Evolutionary conservation across 2,329 filamentous ascomycete species (phyloP).

Genomic region (Knufia petricola): DNA sequence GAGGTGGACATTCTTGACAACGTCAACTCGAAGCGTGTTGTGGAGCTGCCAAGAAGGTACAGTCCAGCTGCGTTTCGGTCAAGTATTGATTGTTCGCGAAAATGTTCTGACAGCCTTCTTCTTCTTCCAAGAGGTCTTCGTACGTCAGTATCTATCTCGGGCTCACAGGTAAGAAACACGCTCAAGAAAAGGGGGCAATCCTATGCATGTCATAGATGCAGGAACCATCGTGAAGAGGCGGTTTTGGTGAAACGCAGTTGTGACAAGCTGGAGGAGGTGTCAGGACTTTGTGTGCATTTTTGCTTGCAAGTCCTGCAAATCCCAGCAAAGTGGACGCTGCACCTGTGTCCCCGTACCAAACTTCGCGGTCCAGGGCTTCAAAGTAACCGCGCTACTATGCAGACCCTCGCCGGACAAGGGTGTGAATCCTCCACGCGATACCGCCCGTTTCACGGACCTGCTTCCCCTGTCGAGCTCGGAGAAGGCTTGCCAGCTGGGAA

Average conservation of each 20-base stretch:
- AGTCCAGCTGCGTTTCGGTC: too few relatives aligned
- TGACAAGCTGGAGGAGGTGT: slow-evolving; percentile 2
- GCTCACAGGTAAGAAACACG: background rate
- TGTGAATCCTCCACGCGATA: background rate
- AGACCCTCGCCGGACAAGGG: background rate
- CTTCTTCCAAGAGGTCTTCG: too few relatives aligned
- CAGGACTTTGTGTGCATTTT: background rate
- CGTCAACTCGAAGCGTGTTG: too few relatives aligned
- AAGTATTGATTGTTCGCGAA: background rate
- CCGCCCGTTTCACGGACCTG: background rate
- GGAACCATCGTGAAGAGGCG: background rate
- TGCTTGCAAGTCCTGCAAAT: background rate
- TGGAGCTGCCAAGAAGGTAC: too few relatives aligned
- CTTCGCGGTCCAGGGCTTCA: background rate
- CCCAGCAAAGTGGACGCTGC: background rate
- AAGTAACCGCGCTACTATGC: background rate
- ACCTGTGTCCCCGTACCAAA: background rate
- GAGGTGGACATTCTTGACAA: too few relatives aligned
- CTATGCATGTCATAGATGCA: background rate
- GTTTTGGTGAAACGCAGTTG: background rate
- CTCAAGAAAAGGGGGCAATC: too few relatives aligned
- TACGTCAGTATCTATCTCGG: background rate
- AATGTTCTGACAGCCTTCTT: background rate
- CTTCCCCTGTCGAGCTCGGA: background rate
- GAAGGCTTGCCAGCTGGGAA: background rate